phyloP scores from a whole-genome alignment of 805 yeast genomes.

The Candida boidinii region DNA sequence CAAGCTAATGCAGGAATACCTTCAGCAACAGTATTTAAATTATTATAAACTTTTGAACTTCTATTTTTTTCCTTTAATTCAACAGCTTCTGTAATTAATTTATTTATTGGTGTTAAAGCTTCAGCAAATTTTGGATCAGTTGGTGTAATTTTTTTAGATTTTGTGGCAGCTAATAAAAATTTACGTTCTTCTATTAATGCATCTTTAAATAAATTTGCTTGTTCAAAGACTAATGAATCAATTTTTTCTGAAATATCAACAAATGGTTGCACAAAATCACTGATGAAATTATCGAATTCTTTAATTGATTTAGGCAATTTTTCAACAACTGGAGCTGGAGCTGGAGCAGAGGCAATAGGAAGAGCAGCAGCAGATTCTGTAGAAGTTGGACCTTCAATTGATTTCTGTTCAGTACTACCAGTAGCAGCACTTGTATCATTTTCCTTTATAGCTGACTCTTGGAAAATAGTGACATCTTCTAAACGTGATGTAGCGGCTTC shows the following conservation, averaged over 20 bases:
- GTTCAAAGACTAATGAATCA: conserved; percentile 50
- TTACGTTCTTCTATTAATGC: conserved; percentile 54
- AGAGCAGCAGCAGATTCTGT: conserved; percentile 12
- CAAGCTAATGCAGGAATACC: conserved; percentile 89
- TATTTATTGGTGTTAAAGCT: conserved; percentile 63
- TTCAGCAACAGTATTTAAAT: conserved; percentile 78
- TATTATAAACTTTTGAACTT: conserved; percentile 52
- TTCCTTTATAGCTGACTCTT: conserved; percentile 54
- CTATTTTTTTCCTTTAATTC: conserved; percentile 71
- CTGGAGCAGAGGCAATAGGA: conserved; percentile 12
- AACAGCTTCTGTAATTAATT: conserved; percentile 45
- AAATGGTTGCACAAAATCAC: conserved; percentile 50
- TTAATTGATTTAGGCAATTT: conserved; percentile 34
- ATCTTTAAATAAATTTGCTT: conserved; percentile 36
- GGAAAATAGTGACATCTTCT: conserved; percentile 79
- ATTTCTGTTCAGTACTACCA: conserved; percentile 6
- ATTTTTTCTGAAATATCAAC: conserved; percentile 41
- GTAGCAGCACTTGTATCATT: conserved; percentile 11
- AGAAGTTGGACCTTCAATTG: conserved; percentile 9
- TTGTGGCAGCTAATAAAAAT: conserved; percentile 50
- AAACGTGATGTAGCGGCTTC: conserved; percentile 92
- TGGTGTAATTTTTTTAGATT: conserved; percentile 57
- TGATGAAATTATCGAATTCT: conserved; percentile 48
- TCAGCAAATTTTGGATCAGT: conserved; percentile 44
- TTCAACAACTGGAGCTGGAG: conserved; percentile 13